These are phyloP conservation scores for Erigeron canadensis DNA, from an alignment of 129 eudicot genomes.

Conservation along the genomic window DNA sequence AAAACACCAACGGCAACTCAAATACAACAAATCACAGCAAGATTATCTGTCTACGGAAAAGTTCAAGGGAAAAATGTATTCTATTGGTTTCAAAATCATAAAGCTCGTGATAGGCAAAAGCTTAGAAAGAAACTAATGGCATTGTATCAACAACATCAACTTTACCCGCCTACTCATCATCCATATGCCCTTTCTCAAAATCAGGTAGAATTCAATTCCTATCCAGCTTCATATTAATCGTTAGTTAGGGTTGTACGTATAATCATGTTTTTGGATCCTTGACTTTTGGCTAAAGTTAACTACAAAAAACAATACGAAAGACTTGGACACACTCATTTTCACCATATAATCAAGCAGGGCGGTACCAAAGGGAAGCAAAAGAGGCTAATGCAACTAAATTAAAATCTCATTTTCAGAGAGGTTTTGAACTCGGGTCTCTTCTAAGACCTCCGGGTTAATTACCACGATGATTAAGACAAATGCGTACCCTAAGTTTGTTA, in stretches of 20 bases:
- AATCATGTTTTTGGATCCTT: too few relatives aligned
- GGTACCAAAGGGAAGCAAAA: too few relatives aligned
- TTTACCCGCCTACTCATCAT: constrained; percentile 15
- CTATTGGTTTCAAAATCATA: constrained; percentile 95
- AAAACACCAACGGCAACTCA: constrained; percentile 74
- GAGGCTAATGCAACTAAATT: too few relatives aligned
- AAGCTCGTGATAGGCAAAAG: constrained; percentile 88
- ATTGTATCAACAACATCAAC: constrained; percentile 37
- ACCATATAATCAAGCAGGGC: too few relatives aligned
- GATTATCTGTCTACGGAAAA: constrained; percentile 60
- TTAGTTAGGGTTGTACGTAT: background rate
- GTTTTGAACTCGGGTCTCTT: too few relatives aligned
- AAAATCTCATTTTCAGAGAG: too few relatives aligned
- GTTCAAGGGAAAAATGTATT: constrained; percentile 88
- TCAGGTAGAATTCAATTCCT: constrained; percentile 34
- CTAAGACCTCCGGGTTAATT: too few relatives aligned
- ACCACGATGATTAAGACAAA: too few relatives aligned
- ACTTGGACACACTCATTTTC: too few relatives aligned
- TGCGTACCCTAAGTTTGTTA: too few relatives aligned
- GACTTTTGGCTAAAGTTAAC: too few relatives aligned
- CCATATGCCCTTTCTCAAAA: constrained; percentile 22
- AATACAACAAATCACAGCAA: constrained; percentile 75
- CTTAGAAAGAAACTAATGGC: constrained; percentile 52
- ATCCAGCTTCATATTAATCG: background rate
- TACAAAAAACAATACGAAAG: too few relatives aligned